phyloP scores from a whole-genome alignment of 202 grass and related monocot genomes.

The Tripidium arundinaceum region DNA sequence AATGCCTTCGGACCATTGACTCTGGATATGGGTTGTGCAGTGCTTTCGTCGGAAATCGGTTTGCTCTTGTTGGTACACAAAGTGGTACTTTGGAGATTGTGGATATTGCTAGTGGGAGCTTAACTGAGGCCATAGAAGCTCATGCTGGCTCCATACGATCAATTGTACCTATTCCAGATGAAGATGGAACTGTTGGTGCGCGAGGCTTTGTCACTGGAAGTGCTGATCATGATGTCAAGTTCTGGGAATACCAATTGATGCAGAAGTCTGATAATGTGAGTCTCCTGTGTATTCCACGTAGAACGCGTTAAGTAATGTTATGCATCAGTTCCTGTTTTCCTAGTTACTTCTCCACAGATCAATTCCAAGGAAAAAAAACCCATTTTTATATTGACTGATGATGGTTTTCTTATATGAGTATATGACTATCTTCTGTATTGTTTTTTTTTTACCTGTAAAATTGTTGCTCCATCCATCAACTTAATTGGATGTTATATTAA shows the following conservation, averaged over 20 bases:
- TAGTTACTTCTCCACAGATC: background rate
- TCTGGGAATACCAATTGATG: constrained; percentile 81
- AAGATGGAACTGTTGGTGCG: constrained; percentile 52
- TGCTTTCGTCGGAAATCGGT: constrained; percentile 84
- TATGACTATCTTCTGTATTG: background rate
- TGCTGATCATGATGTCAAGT: constrained; percentile 91
- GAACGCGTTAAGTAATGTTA: background rate
- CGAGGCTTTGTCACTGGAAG: constrained; percentile 83
- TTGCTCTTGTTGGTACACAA: constrained; percentile 88
- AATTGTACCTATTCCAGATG: constrained; percentile 72
- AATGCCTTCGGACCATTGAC: constrained; percentile 87
- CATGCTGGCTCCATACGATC: constrained; percentile 80
- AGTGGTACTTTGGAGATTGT: constrained; percentile 85
- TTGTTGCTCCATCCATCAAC: constrained; percentile 1
- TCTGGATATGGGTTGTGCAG: constrained; percentile 93
- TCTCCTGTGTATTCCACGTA: constrained; percentile 12
- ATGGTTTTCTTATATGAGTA: background rate
- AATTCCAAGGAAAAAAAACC: background rate
- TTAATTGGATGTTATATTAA: background rate
- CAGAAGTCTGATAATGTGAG: constrained; percentile 69
- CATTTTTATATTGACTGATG: background rate
- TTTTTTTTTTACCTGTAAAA: background rate
- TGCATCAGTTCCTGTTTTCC: background rate
- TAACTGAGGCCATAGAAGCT: constrained; percentile 77
- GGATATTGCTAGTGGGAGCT: constrained; percentile 88